Percentiles rank a stretch among this genome's conserved stretches.
Evolutionary conservation across 306 rosid genomes (phyloP).

Genomic region (Sophora flavescens): DNA sequence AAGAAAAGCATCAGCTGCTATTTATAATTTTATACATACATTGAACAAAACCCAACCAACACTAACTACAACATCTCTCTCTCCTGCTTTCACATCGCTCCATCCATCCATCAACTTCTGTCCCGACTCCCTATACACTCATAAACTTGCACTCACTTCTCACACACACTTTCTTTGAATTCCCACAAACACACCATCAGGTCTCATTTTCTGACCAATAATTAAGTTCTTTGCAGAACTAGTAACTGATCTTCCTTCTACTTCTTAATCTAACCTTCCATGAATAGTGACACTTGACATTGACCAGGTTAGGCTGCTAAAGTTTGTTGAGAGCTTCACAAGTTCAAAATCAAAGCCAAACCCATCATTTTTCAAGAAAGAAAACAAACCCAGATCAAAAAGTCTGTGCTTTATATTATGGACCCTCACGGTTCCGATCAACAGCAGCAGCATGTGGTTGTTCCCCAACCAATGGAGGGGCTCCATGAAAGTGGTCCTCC

Average conservation of each 20-base stretch:
- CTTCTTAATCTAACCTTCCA: not conserved
- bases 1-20: too few species aligned
- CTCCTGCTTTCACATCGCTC: too few species aligned
- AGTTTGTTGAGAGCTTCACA: conserved; percentile 9
- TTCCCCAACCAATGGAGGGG: conserved; percentile 68
- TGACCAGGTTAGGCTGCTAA: not conserved
- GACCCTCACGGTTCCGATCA: conserved; percentile 12
- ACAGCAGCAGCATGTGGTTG: not conserved
- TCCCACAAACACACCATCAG: not conserved
- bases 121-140: too few species aligned
- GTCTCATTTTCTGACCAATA: not conserved
- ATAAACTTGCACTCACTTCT: too few species aligned
- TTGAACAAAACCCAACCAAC: too few species aligned
- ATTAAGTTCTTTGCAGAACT: too few species aligned
- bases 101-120: too few species aligned
- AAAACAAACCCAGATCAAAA: conserved; percentile 43
- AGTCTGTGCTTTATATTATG: conserved; percentile 43
- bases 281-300: conserved; percentile 10
- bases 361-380: not conserved
- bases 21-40: too few species aligned
- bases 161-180: too few species aligned
- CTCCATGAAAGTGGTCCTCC: conserved; percentile 80
- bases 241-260: not conserved
- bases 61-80: too few species aligned
- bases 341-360: conserved; percentile 12